phyloP scores from a whole-genome alignment of 225 moss, liverwort and hornwort species.

The Climacium dendroides region DNA sequence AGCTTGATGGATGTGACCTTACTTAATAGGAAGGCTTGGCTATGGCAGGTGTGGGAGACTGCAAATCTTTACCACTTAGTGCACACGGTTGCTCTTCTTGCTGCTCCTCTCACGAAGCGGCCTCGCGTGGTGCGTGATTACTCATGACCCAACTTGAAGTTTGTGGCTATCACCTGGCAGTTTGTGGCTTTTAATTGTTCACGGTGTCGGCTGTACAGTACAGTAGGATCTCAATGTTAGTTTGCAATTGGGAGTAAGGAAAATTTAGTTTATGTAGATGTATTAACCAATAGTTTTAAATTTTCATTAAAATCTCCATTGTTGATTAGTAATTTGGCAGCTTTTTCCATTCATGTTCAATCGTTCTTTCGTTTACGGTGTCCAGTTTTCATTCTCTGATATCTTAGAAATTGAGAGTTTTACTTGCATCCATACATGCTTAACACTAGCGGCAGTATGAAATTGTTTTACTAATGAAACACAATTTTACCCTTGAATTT shows the following conservation, averaged over 20 bases:
- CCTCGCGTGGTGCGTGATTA: constrained; percentile 51
- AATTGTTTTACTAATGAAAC: background rate
- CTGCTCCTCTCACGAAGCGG: constrained; percentile 66
- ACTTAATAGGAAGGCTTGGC: background rate
- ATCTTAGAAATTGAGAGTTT: background rate
- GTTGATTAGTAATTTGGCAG: background rate
- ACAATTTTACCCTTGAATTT: background rate
- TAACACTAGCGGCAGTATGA: background rate
- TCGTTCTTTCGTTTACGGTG: background rate
- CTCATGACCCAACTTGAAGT: background rate
- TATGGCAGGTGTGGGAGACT: constrained; percentile 64
- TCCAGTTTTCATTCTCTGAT: background rate
- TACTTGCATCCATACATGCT: background rate
- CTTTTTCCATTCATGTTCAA: background rate
- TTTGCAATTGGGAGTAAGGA: background rate
- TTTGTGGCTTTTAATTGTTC: background rate
- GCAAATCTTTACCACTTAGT: constrained; percentile 84
- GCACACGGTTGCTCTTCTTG: constrained; percentile 79
- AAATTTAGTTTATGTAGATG: background rate
- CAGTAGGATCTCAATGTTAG: background rate
- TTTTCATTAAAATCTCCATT: background rate
- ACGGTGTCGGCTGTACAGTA: background rate
- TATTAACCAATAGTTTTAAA: background rate
- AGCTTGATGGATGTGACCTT: background rate
- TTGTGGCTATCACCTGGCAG: background rate